Evolutionary conservation across 768 basidiomycete genomes (phyloP).

Genomic region (Leccinum sublutescens): DNA sequence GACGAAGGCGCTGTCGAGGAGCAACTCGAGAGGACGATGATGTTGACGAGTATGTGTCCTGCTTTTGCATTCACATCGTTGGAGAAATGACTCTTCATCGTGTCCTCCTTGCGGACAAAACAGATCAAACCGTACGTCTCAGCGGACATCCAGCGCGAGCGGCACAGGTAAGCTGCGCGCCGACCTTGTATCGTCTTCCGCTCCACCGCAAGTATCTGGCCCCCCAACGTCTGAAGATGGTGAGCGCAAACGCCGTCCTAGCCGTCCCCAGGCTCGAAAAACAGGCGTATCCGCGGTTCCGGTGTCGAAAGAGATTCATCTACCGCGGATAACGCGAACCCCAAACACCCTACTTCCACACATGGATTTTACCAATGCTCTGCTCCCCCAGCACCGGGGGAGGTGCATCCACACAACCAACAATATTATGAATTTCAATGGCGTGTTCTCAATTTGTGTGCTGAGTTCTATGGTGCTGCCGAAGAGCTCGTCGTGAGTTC

Average conservation of each 20-base stretch:
- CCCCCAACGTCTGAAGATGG: constrained; percentile 29
- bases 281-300: constrained; percentile 49
- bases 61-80: constrained; percentile 10
- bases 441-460: constrained; percentile 77
- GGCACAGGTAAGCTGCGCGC: constrained; percentile 21
- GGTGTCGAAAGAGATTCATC: constrained; percentile 29
- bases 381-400: constrained; percentile 41
- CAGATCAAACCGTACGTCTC: constrained; percentile 25
- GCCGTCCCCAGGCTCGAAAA: constrained; percentile 81
- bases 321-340: constrained; percentile 11
- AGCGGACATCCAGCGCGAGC: constrained; percentile 14
- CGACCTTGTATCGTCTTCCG: constrained; percentile 27
- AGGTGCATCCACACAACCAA: constrained; percentile 63
- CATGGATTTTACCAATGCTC: constrained; percentile 46
- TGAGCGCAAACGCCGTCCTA: constrained; percentile 67
- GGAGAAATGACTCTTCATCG: constrained; percentile 4
- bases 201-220: constrained; percentile 23
- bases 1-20: constrained; percentile 74
- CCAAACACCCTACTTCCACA: constrained; percentile 34
- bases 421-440: constrained; percentile 86
- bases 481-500: constrained; percentile 77
- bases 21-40: constrained; percentile 54
- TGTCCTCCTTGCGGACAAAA: background rate
- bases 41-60: constrained; percentile 32
- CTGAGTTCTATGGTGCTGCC: constrained; percentile 85